Percentiles rank a stretch among this genome's conserved stretches.
phyloP scores from a whole-genome alignment of 176 grass and related monocot genomes.

The Oryza punctata region DNA sequence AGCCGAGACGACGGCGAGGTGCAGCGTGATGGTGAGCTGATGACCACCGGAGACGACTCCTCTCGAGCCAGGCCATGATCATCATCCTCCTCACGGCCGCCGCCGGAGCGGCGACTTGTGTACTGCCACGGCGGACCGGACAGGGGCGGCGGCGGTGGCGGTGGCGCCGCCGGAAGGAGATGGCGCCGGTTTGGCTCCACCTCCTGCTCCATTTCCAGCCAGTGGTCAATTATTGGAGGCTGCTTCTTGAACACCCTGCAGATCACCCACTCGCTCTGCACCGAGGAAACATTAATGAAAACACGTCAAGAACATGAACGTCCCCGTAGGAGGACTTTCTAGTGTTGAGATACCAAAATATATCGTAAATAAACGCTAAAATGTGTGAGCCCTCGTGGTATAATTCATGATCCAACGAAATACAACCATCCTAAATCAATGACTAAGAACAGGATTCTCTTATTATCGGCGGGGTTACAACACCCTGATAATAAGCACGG shows the following conservation, averaged over 20 bases:
- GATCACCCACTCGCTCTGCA: constrained; percentile 42
- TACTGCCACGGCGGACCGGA: background rate
- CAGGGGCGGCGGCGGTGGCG: background rate
- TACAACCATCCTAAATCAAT: too few relatives aligned
- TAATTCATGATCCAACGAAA: too few relatives aligned
- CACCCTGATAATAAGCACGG: too few relatives aligned
- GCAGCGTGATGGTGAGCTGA: background rate
- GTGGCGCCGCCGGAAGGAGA: background rate
- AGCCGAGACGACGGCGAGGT: constrained; percentile 1
- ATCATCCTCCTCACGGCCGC: background rate
- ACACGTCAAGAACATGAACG: background rate
- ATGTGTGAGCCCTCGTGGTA: background rate
- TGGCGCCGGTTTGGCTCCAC: background rate
- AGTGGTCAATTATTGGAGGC: background rate
- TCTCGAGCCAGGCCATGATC: background rate
- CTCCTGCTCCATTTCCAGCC: background rate
- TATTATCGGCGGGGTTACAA: too few relatives aligned
- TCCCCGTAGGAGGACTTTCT: background rate
- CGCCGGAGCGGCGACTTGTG: background rate
- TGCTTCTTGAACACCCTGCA: constrained; percentile 48
- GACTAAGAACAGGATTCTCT: too few relatives aligned
- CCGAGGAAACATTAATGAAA: background rate
- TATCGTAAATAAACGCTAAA: background rate
- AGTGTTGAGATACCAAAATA: background rate
- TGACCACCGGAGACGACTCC: background rate